Evolutionary conservation across 176 grass and related monocot genomes (phyloP).

Genomic region (Musa beccarii): DNA sequence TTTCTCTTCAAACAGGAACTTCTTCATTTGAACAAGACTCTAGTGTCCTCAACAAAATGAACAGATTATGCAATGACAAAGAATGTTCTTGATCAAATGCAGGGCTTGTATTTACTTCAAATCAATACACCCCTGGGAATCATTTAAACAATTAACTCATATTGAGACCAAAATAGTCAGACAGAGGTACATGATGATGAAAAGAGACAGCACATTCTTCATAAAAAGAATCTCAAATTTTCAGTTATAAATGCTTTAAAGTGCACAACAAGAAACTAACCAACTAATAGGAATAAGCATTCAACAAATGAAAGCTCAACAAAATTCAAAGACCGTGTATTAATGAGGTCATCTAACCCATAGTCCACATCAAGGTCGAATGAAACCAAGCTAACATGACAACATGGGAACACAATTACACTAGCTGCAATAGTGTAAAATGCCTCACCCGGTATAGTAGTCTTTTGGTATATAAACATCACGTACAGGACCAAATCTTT

Average conservation of each 20-base stretch:
- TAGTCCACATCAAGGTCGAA: too few relatives aligned
- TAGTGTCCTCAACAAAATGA: conserved; percentile 57
- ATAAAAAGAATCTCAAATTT: neutral
- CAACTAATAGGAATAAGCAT: too few relatives aligned
- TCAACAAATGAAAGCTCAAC: too few relatives aligned
- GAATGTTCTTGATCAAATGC: conserved; percentile 43
- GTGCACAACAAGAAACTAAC: neutral
- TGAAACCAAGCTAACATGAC: too few relatives aligned
- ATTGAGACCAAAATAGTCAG: conserved; percentile 7
- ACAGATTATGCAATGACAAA: conserved; percentile 53
- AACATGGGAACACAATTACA: neutral
- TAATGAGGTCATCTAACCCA: too few relatives aligned
- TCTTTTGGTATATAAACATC: conserved; percentile 11
- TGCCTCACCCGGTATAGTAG: conserved; percentile 3
- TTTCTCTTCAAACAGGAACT: conserved; percentile 75
- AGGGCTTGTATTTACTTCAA: conserved; percentile 67
- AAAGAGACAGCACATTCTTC: conserved; percentile 3
- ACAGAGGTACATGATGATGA: neutral
- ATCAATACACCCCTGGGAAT: conserved; percentile 49
- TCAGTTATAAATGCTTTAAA: neutral
- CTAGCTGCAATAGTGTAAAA: neutral
- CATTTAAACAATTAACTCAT: conserved; percentile 47
- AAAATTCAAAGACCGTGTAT: too few relatives aligned
- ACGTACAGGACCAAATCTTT: conserved; percentile 8
- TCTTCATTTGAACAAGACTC: conserved; percentile 55